These are phyloP conservation scores for Phytopythium aichiense DNA, from an alignment of 352 stramenopile species.

Conservation along the genomic window DNA sequence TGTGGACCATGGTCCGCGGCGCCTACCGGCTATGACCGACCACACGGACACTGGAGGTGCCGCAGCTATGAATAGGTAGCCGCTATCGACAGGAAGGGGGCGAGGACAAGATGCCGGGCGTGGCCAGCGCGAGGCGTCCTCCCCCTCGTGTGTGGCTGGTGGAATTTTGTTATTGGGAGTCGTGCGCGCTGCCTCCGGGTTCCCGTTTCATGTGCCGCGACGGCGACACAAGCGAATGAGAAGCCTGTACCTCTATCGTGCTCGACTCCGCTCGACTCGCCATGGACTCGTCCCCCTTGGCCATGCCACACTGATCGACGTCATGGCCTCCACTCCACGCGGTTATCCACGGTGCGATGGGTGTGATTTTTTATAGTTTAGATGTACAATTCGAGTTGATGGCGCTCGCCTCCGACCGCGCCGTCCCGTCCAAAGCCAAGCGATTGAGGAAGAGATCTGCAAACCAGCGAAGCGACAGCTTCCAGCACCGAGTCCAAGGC, in stretches of 20 bases:
- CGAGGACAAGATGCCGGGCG: not conserved
- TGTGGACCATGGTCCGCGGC: conserved; percentile 32
- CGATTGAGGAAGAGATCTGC: not conserved
- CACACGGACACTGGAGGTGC: not conserved
- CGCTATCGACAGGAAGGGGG: not conserved
- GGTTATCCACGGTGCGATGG: not conserved
- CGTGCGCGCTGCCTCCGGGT: not conserved
- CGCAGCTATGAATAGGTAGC: not conserved
- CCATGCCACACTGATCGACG: not conserved
- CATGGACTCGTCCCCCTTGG: not conserved
- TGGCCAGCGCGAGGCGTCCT: not conserved
- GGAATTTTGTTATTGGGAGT: conserved; percentile 10
- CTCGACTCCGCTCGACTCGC: not conserved
- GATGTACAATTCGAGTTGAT: conserved; percentile 5
- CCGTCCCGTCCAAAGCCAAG: not conserved
- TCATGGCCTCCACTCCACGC: not conserved
- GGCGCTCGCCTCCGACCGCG: not conserved
- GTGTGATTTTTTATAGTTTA: conserved; percentile 6
- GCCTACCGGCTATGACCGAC: conserved; percentile 51
- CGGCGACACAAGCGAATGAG: not conserved
- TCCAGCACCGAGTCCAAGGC: not conserved
- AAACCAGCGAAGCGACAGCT: not conserved
- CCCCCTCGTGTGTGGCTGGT: not conserved
- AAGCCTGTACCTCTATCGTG: not conserved
- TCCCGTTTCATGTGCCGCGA: not conserved